Base-by-base conservation (phyloP, 352 stramenopile species). In the Globisporangium polare region DNA sequence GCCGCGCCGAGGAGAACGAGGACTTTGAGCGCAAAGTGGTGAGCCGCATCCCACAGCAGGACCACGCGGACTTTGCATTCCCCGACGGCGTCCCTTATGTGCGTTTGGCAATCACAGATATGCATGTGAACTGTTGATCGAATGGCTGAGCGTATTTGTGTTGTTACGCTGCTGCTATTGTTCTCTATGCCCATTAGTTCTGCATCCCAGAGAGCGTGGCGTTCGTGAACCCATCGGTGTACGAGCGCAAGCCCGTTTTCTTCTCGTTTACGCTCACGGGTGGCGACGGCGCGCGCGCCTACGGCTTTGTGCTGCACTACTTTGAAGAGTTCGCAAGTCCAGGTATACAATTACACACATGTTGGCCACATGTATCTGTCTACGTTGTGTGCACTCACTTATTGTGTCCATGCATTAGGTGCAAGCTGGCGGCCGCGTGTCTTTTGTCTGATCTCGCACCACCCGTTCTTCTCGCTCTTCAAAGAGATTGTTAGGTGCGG, bases 391-490 rank as follows among this genome's bases (percentile, higher is more conserved):
- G 22, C 22, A n/a, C 29, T 22, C 42, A 39, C 15, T 26, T 45
- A 15, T 45, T 37, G 5, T 50, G n/a, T 31, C 31, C 22, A 57
- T 52, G 45, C 46, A 10, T n/a, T 57, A 57, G 46, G 29, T 20
- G 60, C 68, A 18, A 33, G 55, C 29, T 88, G 77, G 80, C 74
- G 68, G 9, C 79, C 82, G 57, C 75, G 73, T 18, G 85, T 91
- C 6, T 69, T 89, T 43, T 94, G 85, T 42, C 47, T 94, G 20
- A 86, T 94, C 61, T 94, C 85, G 42, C 80, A 90, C 50, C 81
- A 91, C 62, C 77, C 85, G 15, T 89, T 91, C 64, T 90, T 94
- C 64, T 89, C 81, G 52, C 74, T 94, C 9, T 90, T 92, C 55
- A 90, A 90, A 46, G 77, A 90, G 45, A 62, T 91, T 58, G 68